phyloP scores from a whole-genome alignment of 768 basidiomycete genomes.

The Phlebiopsis gigantea region DNA sequence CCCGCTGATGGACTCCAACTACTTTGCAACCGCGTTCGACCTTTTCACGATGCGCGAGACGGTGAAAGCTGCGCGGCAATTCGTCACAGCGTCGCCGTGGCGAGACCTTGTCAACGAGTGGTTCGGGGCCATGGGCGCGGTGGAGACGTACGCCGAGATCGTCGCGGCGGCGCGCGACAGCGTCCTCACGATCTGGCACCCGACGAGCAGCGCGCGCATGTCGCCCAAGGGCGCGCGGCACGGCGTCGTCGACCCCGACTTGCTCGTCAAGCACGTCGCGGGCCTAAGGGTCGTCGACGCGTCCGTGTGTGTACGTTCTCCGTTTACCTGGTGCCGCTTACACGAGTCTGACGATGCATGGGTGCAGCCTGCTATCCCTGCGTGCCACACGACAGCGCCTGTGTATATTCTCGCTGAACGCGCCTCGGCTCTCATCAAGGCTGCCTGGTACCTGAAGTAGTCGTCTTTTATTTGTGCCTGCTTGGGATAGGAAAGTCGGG shows the following conservation, averaged over 20 bases:
- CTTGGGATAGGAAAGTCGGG: no score
- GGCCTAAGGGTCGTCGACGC: slow-evolving; percentile 15
- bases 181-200: slow-evolving; percentile 25
- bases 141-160: slow-evolving; percentile 26
- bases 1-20: slow-evolving; percentile 21
- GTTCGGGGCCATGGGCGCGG: slow-evolving; percentile 13
- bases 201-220: slow-evolving; percentile 31
- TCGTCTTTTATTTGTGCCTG: no score
- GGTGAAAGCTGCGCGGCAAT: slow-evolving; percentile 2
- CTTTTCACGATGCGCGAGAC: slow-evolving; percentile 20
- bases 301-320: background rate
- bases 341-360: no score
- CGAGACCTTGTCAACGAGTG: background rate
- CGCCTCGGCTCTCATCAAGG: slow-evolving; percentile 6
- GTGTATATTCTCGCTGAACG: slow-evolving; percentile 5
- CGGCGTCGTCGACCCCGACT: slow-evolving; percentile 33
- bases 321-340: no score
- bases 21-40: slow-evolving; percentile 23
- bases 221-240: slow-evolving; percentile 20
- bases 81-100: slow-evolving; percentile 10
- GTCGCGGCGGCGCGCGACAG: slow-evolving; percentile 27
- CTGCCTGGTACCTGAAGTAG: no score
- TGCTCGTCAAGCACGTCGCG: slow-evolving; percentile 13
- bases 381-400: background rate
- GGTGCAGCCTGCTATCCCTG: background rate